phyloP scores from a whole-genome alignment of 441 rosid species.

The Pelargonium citronellum region DNA sequence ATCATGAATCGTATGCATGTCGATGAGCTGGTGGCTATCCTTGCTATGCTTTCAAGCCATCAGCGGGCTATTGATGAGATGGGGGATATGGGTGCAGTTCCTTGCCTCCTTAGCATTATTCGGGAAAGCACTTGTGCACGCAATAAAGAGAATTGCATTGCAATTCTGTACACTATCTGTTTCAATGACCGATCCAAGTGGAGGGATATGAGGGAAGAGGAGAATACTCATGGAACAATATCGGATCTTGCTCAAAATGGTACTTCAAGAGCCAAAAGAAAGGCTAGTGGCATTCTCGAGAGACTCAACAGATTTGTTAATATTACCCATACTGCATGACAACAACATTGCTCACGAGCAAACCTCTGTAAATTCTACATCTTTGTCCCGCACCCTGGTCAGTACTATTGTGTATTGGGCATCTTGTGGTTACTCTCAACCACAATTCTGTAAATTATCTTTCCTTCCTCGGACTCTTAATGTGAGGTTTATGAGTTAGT shows the following conservation, averaged over 20 bases:
- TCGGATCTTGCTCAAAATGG: constrained; percentile 71
- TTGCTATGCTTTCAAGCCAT: constrained; percentile 73
- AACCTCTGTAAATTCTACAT: constrained; percentile 50
- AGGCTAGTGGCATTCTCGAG: constrained; percentile 72
- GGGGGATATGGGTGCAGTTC: constrained; percentile 60
- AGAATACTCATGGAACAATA: constrained; percentile 47
- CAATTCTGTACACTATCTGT: constrained; percentile 64
- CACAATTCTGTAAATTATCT: constrained; percentile 40
- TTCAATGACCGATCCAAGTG: constrained; percentile 61
- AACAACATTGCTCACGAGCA: constrained; percentile 7
- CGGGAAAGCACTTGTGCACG: constrained; percentile 67
- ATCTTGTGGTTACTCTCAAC: constrained; percentile 14
- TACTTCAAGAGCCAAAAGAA: constrained; percentile 85
- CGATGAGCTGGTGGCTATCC: constrained; percentile 73
- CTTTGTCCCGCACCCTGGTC: constrained; percentile 16
- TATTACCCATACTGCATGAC: constrained; percentile 81
- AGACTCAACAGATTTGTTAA: constrained; percentile 59
- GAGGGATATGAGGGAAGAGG: constrained; percentile 74
- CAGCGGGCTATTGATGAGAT: constrained; percentile 69
- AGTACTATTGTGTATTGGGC: not conserved
- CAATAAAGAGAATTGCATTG: constrained; percentile 80
- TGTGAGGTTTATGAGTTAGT: constrained; percentile 28
- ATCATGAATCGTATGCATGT: constrained; percentile 56
- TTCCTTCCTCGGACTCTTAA: constrained; percentile 18
- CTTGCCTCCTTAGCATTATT: constrained; percentile 60